Conservation (phyloP, 306 rosid genomes). For the Geum urbanum region DNA sequence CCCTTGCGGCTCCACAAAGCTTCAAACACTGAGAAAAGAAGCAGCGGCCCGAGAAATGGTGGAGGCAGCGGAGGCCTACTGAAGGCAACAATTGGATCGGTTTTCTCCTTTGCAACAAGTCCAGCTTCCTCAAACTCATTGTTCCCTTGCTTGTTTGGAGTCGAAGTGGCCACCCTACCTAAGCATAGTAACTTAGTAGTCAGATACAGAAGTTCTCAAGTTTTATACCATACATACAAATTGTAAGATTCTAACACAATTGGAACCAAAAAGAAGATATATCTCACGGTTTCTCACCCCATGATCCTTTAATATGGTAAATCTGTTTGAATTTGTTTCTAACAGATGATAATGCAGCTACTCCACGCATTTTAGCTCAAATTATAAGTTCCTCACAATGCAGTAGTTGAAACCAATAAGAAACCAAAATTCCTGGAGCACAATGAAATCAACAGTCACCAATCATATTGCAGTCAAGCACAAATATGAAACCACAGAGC, state of each 20-base stretch:
- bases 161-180: slow-evolving; percentile 43
- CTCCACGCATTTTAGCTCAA: slow-evolving; percentile 35
- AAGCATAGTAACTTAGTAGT: slow-evolving; percentile 6
- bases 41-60: slow-evolving; percentile 57
- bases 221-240: neutral
- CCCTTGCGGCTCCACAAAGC: slow-evolving; percentile 35
- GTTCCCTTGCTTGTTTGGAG: slow-evolving; percentile 39
- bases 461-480: neutral
- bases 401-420: neutral
- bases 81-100: slow-evolving; percentile 47
- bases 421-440: neutral
- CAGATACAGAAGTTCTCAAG: neutral
- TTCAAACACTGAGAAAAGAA: slow-evolving; percentile 45
- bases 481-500: too few relatives aligned
- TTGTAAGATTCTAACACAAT: neutral
- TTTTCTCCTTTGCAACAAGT: slow-evolving; percentile 37
- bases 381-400: neutral
- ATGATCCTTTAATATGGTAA: slow-evolving; percentile 36
- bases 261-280: slow-evolving; percentile 5
- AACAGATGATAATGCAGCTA: slow-evolving; percentile 25
- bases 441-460: neutral
- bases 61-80: slow-evolving; percentile 70
- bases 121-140: slow-evolving; percentile 32
- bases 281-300: slow-evolving; percentile 50
- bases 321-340: slow-evolving; percentile 39